Evolutionary conservation across 768 basidiomycete genomes (phyloP).

Genomic region (Boletus sensibilis): DNA sequence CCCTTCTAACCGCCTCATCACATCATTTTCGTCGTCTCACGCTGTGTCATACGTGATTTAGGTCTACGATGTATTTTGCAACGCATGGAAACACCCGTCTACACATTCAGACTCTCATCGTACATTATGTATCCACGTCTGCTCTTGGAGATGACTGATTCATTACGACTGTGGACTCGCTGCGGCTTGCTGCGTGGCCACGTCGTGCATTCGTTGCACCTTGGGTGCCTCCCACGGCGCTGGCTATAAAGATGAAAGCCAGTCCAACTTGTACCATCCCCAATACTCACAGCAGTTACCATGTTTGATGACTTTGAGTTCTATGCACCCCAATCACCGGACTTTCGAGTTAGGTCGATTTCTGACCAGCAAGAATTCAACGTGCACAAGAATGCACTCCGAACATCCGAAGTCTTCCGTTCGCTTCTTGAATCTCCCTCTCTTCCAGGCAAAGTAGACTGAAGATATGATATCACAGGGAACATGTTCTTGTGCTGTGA

Average conservation of each 20-base stretch:
- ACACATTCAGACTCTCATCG: constrained; percentile 11
- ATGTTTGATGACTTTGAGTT: constrained; percentile 31
- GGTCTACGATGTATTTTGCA: constrained; percentile 40
- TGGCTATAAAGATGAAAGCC: constrained; percentile 11
- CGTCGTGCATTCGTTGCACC: constrained; percentile 17
- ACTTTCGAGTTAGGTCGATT: constrained; percentile 56
- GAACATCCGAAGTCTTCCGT: constrained; percentile 65
- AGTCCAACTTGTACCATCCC: background rate
- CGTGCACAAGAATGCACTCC: constrained; percentile 49
- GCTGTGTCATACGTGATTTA: constrained; percentile 42
- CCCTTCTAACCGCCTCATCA: constrained; percentile 31
- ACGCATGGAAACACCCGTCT: constrained; percentile 34
- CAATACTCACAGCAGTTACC: background rate
- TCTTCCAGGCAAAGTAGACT: constrained; percentile 1
- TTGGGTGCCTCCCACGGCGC: background rate
- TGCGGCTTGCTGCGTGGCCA: constrained; percentile 19
- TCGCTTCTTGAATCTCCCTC: constrained; percentile 27
- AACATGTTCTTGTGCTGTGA: constrained; percentile 70
- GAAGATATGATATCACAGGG: constrained; percentile 37
- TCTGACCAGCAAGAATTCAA: constrained; percentile 49
- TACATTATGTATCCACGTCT: background rate
- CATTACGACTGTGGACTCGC: background rate
- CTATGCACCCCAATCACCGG: constrained; percentile 44
- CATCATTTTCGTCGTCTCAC: constrained; percentile 36
- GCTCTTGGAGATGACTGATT: constrained; percentile 10